Conservation (phyloP, 2,329 filamentous ascomycete species). For the Sclerotiophoma versabilis region DNA sequence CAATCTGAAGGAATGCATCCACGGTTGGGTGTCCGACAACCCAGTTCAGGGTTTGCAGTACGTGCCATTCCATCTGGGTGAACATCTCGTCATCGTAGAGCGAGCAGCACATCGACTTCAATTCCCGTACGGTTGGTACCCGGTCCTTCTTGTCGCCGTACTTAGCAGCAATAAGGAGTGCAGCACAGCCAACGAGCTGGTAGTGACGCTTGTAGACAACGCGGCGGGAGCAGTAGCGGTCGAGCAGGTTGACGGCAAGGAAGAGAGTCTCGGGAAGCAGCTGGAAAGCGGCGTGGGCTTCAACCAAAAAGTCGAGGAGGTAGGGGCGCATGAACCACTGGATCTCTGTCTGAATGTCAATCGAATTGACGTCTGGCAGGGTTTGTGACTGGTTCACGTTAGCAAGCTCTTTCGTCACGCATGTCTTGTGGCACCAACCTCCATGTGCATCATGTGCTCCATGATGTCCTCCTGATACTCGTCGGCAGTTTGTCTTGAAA, state of each 20-base stretch:
- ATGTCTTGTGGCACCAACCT: constrained; percentile 61
- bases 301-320: constrained; percentile 95
- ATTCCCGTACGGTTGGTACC: constrained; percentile 94
- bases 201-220: constrained; percentile 99
- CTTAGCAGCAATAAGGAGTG: constrained; percentile 95
- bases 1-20: constrained; percentile 89
- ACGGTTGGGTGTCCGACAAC: constrained; percentile 94
- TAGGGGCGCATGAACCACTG: constrained; percentile 99
- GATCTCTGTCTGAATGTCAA: constrained; percentile 98
- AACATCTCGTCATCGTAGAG: constrained; percentile 99
- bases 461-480: constrained; percentile 96
- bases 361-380: constrained; percentile 92
- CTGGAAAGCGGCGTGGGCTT: constrained; percentile 94
- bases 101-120: constrained; percentile 99
- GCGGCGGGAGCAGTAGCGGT: constrained; percentile 96
- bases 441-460: constrained; percentile 94
- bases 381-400: constrained; percentile 71
- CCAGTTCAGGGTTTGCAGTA: constrained; percentile 97
- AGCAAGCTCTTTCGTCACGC: constrained; percentile 27
- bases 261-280: constrained; percentile 94
- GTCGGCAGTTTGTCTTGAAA: constrained; percentile 82
- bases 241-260: constrained; percentile 93
- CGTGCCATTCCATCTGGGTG: constrained; percentile 99
- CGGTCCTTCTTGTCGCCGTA: constrained; percentile 99
- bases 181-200: constrained; percentile 94